Evolutionary conservation across 257 asterid species (phyloP), one percentile per base, ranked within the genome.

Genomic region (Solanum sejunctum): DNA sequence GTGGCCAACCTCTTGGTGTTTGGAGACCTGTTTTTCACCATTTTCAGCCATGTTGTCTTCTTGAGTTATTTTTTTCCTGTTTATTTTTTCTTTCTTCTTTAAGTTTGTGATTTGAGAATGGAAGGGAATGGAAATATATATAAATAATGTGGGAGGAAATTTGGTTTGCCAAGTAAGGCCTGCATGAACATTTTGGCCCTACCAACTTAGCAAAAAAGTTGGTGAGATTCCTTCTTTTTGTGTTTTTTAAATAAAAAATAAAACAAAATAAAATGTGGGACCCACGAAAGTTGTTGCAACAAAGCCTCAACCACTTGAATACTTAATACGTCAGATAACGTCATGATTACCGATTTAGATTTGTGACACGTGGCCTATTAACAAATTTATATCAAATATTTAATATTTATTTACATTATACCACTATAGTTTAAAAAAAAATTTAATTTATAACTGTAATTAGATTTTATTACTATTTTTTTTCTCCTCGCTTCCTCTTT

Each of bases 1-100:
- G 90, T 94, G 98, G 57, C 98, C 98, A 80, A 94, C 98, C 81
- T 94, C 98, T 83, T 92, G 95, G 78, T 94, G 97, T 88, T 93
- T 89, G 39, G 85, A 73, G 2, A 55, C 88, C 73, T 88, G 91
- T 2, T 70, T 83, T 8, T 63, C 94, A n/a, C 72, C 86, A 54
- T 75, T 83, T 18, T 56, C 83, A 12, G 86, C 88, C 86, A 88
- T 85, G 28, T 4, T 54, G 20, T 11, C 77, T 56, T 26, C n/a
- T 63, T 43, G 10, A 47, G 0, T 26, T 0, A 3, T 13, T 26
- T 21, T 12, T 10, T 32, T 43, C 23, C 12, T 10, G 13, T 21
- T 21, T 11, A 9, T 2, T 41, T n/a, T 45, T 21, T 61, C 15
- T 1, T 11, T 13, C 26, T 36, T 26, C 13, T 51, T 51, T 83